Evolutionary conservation across 1,139 yeast genomes (phyloP).

Genomic region (Nakaseomyces delphensis): DNA sequence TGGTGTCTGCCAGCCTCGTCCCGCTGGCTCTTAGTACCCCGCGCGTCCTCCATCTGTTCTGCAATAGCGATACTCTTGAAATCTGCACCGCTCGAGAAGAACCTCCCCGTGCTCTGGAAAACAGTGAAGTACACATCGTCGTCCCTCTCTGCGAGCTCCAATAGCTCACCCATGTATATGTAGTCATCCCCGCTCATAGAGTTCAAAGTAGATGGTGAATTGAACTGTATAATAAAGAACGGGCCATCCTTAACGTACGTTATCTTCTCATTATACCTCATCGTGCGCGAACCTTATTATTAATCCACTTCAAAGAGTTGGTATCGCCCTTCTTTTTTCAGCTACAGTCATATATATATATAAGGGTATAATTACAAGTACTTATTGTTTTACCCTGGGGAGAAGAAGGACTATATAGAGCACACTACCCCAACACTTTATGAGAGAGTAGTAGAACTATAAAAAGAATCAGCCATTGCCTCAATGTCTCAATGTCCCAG

Average conservation of each 20-base stretch:
- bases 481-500: too few relatives aligned
- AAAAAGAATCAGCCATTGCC: too few relatives aligned
- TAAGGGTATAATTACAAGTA: too few relatives aligned
- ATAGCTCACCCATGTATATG: constrained; percentile 48
- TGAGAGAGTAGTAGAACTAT: too few relatives aligned
- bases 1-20: constrained; percentile 1
- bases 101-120: constrained; percentile 64
- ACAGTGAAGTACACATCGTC: constrained; percentile 58
- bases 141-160: constrained; percentile 61
- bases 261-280: constrained; percentile 13
- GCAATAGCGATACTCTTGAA: constrained; percentile 36
- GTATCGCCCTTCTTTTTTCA: too few relatives aligned
- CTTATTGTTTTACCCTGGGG: too few relatives aligned
- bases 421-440: too few relatives aligned
- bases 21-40: constrained; percentile 17
- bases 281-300: not conserved
- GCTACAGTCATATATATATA: too few relatives aligned
- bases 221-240: constrained; percentile 50
- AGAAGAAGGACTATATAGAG: too few relatives aligned
- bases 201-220: constrained; percentile 54
- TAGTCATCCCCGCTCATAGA: constrained; percentile 65
- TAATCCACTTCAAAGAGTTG: too few relatives aligned
- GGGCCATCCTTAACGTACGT: constrained; percentile 17
- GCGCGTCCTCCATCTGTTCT: constrained; percentile 12
- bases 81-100: constrained; percentile 83